Evolutionary conservation across 2,329 filamentous ascomycete genomes (phyloP), one percentile per base, ranked within the genome.

Genomic region (Apiospora rasikravindrae): DNA sequence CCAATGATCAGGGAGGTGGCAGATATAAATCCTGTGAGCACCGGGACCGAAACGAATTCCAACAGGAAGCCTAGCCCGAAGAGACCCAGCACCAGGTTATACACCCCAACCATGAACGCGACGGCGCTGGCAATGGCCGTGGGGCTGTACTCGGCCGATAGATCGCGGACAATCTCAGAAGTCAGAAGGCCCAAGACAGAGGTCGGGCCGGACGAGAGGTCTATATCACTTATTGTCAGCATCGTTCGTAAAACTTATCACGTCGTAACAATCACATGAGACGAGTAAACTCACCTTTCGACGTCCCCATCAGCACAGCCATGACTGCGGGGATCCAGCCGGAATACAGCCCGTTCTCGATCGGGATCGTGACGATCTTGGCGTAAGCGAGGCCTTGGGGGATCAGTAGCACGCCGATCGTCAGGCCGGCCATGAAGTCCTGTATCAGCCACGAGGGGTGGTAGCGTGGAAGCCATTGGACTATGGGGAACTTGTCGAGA

Each of bases 1-100:
- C 89, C 87, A 77, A 92, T 92, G 42, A 89, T 90, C 67, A 92
- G 87, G 33, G 89, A 90, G 1, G 90, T 90, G 1, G 90, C 90
- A 0, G 89, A 90, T 75, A 92, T 91, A 81, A 92, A 92, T 5
- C 90, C 90, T 8, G 85, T 89, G 0, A 92, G 84, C 1, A 92
- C 88, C 0, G 90, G 90, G 0, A 90, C 85, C 0, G 90, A 91
- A 75, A 92, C 88, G 75, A 91, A 92, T 73, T 92, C 89, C 26
- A 92, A 84, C 6, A 92, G 82, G 77, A 91, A 92, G 0, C 90
- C 90, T 6, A 92, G 86, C 70, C 89, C 90, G 29, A 92, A 83
- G 1, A 92, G 82, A 0, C 90, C 90, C 2, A 92, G 81, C 22
- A 85, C 83, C 29, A 92, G 84, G 22, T 87, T 84, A 75, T 89